Evolutionary conservation across 106 monocot genomes (phyloP).

Genomic region (Dendrobium chrysotoxum): DNA sequence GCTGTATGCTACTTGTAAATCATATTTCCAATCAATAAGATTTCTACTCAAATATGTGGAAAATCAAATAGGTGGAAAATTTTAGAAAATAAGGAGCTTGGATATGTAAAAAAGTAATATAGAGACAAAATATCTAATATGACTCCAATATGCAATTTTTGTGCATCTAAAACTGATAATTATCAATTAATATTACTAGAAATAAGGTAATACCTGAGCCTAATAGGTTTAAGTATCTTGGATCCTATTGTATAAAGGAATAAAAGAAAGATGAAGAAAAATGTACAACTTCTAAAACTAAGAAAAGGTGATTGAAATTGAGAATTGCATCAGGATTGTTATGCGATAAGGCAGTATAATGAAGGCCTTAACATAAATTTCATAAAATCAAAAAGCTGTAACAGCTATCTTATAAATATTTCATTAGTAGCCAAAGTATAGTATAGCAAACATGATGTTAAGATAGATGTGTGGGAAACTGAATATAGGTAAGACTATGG

Average conservation of each 20-base stretch:
- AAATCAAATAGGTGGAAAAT: not conserved
- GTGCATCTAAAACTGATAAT: not conserved
- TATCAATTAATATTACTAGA: not conserved
- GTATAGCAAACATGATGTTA: not conserved
- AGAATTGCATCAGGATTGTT: not conserved
- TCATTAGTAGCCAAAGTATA: not conserved
- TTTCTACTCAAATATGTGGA: not conserved
- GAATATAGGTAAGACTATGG: not conserved
- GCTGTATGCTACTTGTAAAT: not conserved
- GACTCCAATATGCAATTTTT: not conserved
- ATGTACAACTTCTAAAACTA: not conserved
- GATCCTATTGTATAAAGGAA: not conserved
- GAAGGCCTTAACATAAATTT: not conserved
- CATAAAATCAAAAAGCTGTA: not conserved
- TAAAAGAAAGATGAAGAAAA: not conserved
- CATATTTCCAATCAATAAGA: not conserved
- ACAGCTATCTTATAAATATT: not conserved
- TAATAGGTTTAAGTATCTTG: no score
- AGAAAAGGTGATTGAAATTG: not conserved
- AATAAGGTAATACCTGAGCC: not conserved
- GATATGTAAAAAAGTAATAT: not conserved
- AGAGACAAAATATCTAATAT: not conserved
- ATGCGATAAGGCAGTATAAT: not conserved
- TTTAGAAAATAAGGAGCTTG: not conserved
- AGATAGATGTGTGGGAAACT: not conserved